phyloP scores from a whole-genome alignment of 306 rosid species.

The Cyclanthera cordifolia region DNA sequence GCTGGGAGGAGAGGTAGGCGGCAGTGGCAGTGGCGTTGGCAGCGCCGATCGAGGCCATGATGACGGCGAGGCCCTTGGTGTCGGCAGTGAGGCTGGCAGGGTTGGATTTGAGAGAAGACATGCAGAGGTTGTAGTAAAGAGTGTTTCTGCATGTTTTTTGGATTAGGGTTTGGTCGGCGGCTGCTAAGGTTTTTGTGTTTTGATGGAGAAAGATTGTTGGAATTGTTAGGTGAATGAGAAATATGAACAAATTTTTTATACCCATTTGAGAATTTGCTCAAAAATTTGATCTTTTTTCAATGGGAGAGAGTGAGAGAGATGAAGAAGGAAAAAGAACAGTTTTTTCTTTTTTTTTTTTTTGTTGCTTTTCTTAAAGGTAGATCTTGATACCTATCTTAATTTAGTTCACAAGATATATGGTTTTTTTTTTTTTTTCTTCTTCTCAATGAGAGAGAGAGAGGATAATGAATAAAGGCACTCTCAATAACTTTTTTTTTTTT shows the following conservation, averaged over 20 bases:
- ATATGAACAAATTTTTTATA: constrained; percentile 16
- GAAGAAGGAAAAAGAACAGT: background rate
- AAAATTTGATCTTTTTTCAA: constrained; percentile 11
- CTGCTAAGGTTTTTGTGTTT: background rate
- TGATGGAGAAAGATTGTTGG: background rate
- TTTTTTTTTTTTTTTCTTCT: too few relatives aligned
- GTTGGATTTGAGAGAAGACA: constrained; percentile 51
- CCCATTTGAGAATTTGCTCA: constrained; percentile 24
- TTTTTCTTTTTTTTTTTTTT: too few relatives aligned
- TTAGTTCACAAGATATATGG: constrained; percentile 22
- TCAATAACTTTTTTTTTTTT: too few relatives aligned
- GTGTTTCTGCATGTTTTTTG: constrained; percentile 64
- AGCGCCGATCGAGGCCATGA: constrained; percentile 47
- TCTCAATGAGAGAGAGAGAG: background rate
- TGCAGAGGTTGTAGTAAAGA: constrained; percentile 55
- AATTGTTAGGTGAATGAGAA: constrained; percentile 12
- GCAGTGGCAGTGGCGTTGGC: constrained; percentile 69
- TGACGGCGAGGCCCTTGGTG: constrained; percentile 52
- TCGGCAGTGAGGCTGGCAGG: constrained; percentile 53
- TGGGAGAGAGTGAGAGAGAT: background rate
- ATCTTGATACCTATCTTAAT: constrained; percentile 13
- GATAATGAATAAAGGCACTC: background rate
- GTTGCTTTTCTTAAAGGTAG: background rate
- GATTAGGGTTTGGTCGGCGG: constrained; percentile 48
- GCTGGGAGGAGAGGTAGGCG: constrained; percentile 51